Base-by-base conservation (phyloP, 140 eudicot species). In the Oenanthe javanica region DNA sequence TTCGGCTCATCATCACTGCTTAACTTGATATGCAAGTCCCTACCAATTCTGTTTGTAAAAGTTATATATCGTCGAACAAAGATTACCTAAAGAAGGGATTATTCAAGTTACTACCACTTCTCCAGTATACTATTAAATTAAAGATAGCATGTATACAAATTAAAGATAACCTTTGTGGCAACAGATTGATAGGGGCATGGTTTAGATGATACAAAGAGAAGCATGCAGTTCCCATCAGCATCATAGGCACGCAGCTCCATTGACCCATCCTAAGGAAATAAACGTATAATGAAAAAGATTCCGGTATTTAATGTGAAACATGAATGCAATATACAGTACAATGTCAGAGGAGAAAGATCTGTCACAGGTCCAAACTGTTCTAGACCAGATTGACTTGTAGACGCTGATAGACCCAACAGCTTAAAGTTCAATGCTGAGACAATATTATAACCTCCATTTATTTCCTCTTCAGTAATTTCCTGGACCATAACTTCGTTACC, bases 41-140 rank as follows among this genome's bases (percentile, higher is more conserved):
- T 86, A 87, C 98, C 98, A 74, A 92, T 84, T 89, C 98, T 92
- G 86, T 94, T 94, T 45, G 98, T 94, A 79, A 92, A 94, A 27
- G 98, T 94, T 84, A 94, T 83, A 77, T 79, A 94, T 40, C 97
- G 98, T 57, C 94, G 87, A 64, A 94, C 84, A 19, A 87, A 82
- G 43, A 94, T 94, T 38, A 94, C 98, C 98, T 94, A 79, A 49
- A 61, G 72, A 63, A 81, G 1, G 50, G 72, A 61, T 84, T 57
- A 50, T 52, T 63, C 76, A 59, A 86, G 84, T 67, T 80, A n/a
- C 59, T 43, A 61, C 47, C 64, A 12, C 40, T 21, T 9, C 14
- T 67, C 73, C 31, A 36, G 43, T 66, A 66, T 66, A 66, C 27
- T 31, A 40, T 42, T 71, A 40, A 40, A 42, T 12, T 40, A 15